phyloP scores from a whole-genome alignment of 192 early-diverging fungal species.

The Umbelopsis vinacea region DNA sequence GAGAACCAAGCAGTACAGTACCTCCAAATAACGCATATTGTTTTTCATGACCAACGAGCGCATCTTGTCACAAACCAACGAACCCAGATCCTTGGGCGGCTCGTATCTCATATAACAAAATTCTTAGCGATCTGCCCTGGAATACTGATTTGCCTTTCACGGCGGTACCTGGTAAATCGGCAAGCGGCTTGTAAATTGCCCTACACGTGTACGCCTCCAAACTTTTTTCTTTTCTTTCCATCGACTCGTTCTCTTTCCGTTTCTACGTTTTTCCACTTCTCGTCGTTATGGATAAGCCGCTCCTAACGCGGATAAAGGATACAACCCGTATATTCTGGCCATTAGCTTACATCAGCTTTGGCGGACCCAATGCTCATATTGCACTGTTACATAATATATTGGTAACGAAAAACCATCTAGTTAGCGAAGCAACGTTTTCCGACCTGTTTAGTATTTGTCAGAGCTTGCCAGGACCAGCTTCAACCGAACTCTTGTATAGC shows the following conservation, averaged over 20 bases:
- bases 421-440: constrained; percentile 58
- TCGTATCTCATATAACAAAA: too few species aligned
- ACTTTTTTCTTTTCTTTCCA: not conserved
- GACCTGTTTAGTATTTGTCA: constrained; percentile 70
- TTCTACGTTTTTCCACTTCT: not conserved
- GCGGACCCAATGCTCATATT: constrained; percentile 65
- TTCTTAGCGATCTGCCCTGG: too few species aligned
- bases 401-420: constrained; percentile 57
- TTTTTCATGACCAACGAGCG: too few species aligned
- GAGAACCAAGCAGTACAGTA: too few species aligned
- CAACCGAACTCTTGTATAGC: constrained; percentile 59
- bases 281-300: not conserved
- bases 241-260: not conserved
- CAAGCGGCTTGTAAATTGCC: not conserved
- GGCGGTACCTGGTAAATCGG: not conserved
- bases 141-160: too few species aligned
- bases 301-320: constrained; percentile 25
- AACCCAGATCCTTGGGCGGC: too few species aligned
- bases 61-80: too few species aligned
- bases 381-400: constrained; percentile 60
- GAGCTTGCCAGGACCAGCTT: constrained; percentile 64
- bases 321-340: constrained; percentile 45
- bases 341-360: constrained; percentile 61
- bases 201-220: not conserved
- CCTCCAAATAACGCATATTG: too few species aligned